Evolutionary conservation across 2,329 filamentous ascomycete genomes (phyloP).

Genomic region (Trichoderma pleuroti): DNA sequence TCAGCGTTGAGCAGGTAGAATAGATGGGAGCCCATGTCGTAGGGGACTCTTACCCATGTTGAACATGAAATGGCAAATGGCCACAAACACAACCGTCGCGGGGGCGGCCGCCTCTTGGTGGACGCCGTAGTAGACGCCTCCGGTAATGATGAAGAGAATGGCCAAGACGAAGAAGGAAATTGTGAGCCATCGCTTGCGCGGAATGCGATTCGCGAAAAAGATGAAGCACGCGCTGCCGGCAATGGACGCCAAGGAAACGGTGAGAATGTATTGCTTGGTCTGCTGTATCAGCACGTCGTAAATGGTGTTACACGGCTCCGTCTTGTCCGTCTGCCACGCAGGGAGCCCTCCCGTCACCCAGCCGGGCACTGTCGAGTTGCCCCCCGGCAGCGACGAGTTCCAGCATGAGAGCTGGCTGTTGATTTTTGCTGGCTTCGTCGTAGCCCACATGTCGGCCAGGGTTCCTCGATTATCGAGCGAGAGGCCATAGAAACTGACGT

Average conservation of each 20-base stretch:
- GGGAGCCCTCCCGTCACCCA: conserved; percentile 43
- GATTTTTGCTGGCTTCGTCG: conserved; percentile 32
- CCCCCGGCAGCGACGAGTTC: conserved; percentile 42
- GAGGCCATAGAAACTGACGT: conserved; percentile 53
- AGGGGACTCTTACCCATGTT: conserved; percentile 44
- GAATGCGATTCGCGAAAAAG: conserved; percentile 45
- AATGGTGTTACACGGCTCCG: conserved; percentile 49
- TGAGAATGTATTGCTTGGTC: conserved; percentile 51
- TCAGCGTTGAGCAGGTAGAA: neutral
- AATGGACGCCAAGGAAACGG: conserved; percentile 50
- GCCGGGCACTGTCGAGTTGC: conserved; percentile 41
- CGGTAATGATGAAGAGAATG: conserved; percentile 47
- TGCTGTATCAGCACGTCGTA: conserved; percentile 51
- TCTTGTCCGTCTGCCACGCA: conserved; percentile 48
- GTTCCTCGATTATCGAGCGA: conserved; percentile 43
- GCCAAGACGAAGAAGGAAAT: conserved; percentile 46
- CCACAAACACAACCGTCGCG: conserved; percentile 48
- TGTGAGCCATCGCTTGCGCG: conserved; percentile 48
- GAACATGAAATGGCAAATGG: conserved; percentile 52
- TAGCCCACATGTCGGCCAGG: conserved; percentile 39
- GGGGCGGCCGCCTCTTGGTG: conserved; percentile 40
- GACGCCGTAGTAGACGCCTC: conserved; percentile 48
- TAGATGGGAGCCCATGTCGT: neutral
- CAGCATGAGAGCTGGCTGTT: conserved; percentile 43
- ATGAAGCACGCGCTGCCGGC: conserved; percentile 49